These are phyloP conservation scores for Perkinsus olseni DNA, from an alignment of 169 alveolate species.

Conservation along the genomic window DNA sequence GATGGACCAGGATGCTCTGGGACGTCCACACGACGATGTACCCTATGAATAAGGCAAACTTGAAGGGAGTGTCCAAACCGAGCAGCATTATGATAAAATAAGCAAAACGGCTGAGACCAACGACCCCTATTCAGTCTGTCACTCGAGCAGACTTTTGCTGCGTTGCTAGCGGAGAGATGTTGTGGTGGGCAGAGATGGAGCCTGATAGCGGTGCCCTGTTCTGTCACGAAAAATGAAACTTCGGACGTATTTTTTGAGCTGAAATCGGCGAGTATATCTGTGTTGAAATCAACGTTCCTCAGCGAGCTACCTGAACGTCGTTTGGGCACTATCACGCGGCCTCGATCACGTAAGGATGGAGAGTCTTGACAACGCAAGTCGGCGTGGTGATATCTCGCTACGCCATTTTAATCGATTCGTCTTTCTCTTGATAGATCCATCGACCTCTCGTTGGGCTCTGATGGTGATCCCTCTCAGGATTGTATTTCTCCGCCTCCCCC, in stretches of 20 bases:
- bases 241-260: too few species aligned
- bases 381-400: neutral
- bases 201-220: neutral
- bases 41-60: neutral
- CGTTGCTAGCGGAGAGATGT: too few species aligned
- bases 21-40: neutral
- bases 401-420: neutral
- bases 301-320: too few species aligned
- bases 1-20: neutral
- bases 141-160: neutral
- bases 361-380: neutral
- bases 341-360: too few species aligned
- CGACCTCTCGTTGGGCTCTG: too few species aligned
- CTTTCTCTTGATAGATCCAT: neutral
- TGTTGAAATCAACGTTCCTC: too few species aligned
- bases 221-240: too few species aligned
- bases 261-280: too few species aligned
- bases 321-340: too few species aligned
- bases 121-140: neutral
- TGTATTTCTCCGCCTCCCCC: neutral
- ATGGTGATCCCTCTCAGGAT: neutral
- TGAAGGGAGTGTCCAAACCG: neutral
- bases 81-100: neutral
- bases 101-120: neutral
- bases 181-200: too few species aligned